Percentiles rank a stretch among this genome's conserved stretches.
phyloP scores from a whole-genome alignment of 345 rosid genomes.

The Luvunga scandens region DNA sequence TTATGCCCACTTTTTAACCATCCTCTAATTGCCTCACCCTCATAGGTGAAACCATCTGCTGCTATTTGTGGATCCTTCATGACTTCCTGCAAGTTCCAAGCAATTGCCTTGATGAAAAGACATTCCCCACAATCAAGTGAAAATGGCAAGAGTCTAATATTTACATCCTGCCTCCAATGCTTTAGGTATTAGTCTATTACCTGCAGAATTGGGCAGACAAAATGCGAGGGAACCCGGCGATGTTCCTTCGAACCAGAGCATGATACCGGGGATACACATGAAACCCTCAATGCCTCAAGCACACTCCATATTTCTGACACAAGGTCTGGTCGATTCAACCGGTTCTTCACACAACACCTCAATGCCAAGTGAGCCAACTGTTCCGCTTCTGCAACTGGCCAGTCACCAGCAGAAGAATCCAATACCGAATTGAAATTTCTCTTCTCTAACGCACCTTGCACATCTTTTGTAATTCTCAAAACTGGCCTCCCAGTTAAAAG shows the following conservation, averaged over 20 bases:
- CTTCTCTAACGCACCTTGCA: conserved; percentile 61
- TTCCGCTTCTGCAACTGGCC: conserved; percentile 59
- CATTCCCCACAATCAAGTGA: not conserved
- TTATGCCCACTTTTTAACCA: conserved; percentile 80
- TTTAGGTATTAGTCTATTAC: conserved; percentile 29
- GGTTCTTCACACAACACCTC: conserved; percentile 61
- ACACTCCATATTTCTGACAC: conserved; percentile 44
- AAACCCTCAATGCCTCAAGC: conserved; percentile 52
- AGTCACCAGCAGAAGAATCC: conserved; percentile 73
- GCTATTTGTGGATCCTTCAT: conserved; percentile 90
- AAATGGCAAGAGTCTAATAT: not conserved
- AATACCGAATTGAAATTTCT: conserved; percentile 52
- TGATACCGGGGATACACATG: conserved; percentile 30
- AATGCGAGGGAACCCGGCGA: conserved; percentile 64
- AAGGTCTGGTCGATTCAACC: conserved; percentile 53
- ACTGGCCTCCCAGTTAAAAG: conserved; percentile 71
- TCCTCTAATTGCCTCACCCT: conserved; percentile 80
- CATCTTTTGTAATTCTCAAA: conserved; percentile 47
- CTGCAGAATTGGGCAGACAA: conserved; percentile 90
- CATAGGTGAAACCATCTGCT: conserved; percentile 89
- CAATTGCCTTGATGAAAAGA: not conserved
- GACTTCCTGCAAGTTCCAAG: conserved; percentile 50
- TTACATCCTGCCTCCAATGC: not conserved
- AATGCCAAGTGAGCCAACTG: conserved; percentile 61
- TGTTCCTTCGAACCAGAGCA: conserved; percentile 38